These are phyloP conservation scores for Groenewaldozyma salmanticensis DNA, from an alignment of 805 yeast species.

Conservation along the genomic window DNA sequence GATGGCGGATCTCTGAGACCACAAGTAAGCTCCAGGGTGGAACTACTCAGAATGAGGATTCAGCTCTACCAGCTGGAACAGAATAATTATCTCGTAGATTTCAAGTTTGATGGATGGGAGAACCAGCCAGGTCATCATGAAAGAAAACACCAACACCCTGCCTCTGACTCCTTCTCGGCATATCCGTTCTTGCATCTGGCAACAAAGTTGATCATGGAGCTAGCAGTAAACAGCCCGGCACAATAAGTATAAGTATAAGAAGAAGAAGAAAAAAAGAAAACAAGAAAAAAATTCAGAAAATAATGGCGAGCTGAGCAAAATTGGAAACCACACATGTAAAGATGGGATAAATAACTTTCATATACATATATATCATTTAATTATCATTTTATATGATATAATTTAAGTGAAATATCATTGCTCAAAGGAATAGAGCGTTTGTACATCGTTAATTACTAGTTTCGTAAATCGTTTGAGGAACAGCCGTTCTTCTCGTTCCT, in stretches of 20 bases:
- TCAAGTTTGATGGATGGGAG: constrained; percentile 98
- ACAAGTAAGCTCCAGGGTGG: too few species aligned
- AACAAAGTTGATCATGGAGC: constrained; percentile 86
- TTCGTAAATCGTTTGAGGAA: constrained; percentile 18
- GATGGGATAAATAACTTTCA: too few species aligned
- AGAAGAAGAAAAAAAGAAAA: background rate
- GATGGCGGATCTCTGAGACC: too few species aligned
- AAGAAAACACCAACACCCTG: constrained; percentile 23
- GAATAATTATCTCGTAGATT: constrained; percentile 90
- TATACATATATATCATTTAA: too few species aligned
- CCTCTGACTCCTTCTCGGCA: constrained; percentile 84
- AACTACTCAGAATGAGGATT: constrained; percentile 92
- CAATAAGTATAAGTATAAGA: constrained; percentile 14
- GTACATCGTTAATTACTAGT: constrained; percentile 14
- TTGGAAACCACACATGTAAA: background rate
- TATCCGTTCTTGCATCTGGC: constrained; percentile 92
- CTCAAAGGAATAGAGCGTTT: constrained; percentile 9
- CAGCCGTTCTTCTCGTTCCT: constrained; percentile 18
- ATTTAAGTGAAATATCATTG: background rate
- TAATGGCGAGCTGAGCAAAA: background rate
- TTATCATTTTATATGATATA: too few species aligned
- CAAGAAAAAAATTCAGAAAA: background rate
- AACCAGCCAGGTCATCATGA: constrained; percentile 15
- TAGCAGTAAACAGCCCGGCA: constrained; percentile 85
- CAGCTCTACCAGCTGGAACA: constrained; percentile 94